Evolutionary conservation across 176 grass and related monocot species (phyloP).

Genomic region (Bromus sterilis): DNA sequence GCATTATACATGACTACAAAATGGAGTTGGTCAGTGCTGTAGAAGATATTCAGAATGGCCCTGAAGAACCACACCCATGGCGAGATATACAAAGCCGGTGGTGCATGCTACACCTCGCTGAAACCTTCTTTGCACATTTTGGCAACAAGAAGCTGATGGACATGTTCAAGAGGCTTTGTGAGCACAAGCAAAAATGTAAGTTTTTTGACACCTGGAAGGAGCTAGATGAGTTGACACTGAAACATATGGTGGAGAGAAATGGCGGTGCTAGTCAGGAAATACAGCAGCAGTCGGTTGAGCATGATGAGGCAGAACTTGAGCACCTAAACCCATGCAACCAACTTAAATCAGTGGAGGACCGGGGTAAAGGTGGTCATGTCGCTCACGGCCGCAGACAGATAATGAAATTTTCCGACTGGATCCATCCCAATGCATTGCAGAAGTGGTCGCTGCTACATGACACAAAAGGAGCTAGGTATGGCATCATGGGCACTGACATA

Average conservation of each 20-base stretch:
- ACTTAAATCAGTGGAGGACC: neutral
- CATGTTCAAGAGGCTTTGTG: neutral
- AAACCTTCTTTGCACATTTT: neutral
- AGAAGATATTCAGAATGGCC: neutral
- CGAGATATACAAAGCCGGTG: neutral
- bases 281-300: neutral
- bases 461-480: neutral
- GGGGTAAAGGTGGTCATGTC: neutral
- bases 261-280: neutral
- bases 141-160: neutral
- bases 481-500: neutral
- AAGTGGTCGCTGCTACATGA: slow-evolving; percentile 5
- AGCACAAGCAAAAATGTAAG: neutral
- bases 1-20: no score
- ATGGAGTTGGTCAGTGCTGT: neutral
- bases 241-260: neutral
- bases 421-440: neutral
- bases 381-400: neutral
- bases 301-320: neutral
- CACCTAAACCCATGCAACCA: neutral
- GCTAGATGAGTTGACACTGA: slow-evolving; percentile 5
- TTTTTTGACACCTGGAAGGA: neutral
- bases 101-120: neutral
- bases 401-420: neutral
- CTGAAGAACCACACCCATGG: neutral